Evolutionary conservation across 768 basidiomycete species (phyloP).

Genomic region (Lentinus brumalis): DNA sequence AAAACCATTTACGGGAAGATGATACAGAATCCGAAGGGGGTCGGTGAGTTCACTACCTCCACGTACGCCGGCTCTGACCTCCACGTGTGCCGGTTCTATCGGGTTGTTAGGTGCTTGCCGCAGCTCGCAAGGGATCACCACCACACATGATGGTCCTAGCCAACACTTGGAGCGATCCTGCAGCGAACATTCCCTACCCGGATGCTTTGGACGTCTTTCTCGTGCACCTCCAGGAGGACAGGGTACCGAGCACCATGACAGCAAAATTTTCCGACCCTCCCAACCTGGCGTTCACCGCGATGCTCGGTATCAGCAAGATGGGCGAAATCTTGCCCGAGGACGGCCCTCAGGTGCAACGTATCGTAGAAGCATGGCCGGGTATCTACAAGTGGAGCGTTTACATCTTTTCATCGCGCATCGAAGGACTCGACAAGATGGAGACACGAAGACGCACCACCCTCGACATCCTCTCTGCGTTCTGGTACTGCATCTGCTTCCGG

Average conservation of each 20-base stretch:
- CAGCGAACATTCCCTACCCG: constrained; percentile 19
- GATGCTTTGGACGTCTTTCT: constrained; percentile 35
- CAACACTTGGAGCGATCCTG: constrained; percentile 29
- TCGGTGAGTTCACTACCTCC: neutral
- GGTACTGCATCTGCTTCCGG: constrained; percentile 33
- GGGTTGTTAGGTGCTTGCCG: constrained; percentile 15
- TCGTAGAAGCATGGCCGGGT: constrained; percentile 37
- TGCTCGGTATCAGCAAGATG: constrained; percentile 37
- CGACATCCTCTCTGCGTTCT: constrained; percentile 33
- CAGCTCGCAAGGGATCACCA: constrained; percentile 19
- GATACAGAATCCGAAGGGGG: neutral
- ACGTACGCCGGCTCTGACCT: no score
- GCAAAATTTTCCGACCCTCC: constrained; percentile 13
- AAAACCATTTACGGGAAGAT: neutral
- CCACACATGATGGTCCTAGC: constrained; percentile 23
- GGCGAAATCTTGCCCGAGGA: constrained; percentile 27
- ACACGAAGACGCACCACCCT: constrained; percentile 25
- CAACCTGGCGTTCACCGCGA: constrained; percentile 34
- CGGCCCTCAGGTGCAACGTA: constrained; percentile 23
- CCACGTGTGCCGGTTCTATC: no score
- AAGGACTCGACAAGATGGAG: constrained; percentile 18
- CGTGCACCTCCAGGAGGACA: constrained; percentile 28
- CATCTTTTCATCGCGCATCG: constrained; percentile 33
- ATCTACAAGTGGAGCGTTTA: constrained; percentile 41
- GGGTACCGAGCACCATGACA: constrained; percentile 14